These are phyloP conservation scores for Warburgia ugandensis DNA, from an alignment of 164 flowering plant species.

Conservation along the genomic window DNA sequence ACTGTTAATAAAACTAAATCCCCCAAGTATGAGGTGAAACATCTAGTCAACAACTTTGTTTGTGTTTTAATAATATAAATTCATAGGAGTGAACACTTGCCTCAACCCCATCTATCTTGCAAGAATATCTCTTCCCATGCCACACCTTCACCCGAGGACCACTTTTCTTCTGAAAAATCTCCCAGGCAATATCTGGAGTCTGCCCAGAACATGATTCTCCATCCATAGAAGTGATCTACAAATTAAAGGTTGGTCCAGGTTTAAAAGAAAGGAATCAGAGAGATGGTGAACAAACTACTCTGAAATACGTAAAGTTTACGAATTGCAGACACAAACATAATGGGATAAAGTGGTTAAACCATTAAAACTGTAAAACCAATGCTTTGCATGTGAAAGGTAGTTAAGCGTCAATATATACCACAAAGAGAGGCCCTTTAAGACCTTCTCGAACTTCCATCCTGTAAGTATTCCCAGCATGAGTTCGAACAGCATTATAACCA, in stretches of 20 bases:
- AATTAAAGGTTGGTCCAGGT: background rate
- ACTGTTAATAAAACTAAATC: background rate
- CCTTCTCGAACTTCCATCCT: constrained; percentile 79
- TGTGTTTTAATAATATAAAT: background rate
- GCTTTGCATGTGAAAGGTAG: background rate
- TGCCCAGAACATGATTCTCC: constrained; percentile 61
- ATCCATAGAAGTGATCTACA: constrained; percentile 58
- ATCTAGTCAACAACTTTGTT: background rate
- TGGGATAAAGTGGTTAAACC: background rate
- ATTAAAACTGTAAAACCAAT: background rate
- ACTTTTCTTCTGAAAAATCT: constrained; percentile 57
- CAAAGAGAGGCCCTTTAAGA: constrained; percentile 70
- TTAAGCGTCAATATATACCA: constrained; percentile 33
- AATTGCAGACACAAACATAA: background rate
- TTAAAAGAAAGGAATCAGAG: background rate
- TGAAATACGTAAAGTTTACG: background rate
- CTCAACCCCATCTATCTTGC: constrained; percentile 85
- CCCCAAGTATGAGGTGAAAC: background rate
- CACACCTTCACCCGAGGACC: constrained; percentile 40
- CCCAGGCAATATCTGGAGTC: constrained; percentile 91
- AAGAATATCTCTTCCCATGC: constrained; percentile 69
- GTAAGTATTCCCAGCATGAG: constrained; percentile 45
- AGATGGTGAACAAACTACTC: background rate
- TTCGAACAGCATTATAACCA: constrained; percentile 75
- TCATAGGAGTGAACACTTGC: constrained; percentile 21